phyloP scores from a whole-genome alignment of 371 early-diverging fungal genomes.

The Zychaea mexicana region DNA sequence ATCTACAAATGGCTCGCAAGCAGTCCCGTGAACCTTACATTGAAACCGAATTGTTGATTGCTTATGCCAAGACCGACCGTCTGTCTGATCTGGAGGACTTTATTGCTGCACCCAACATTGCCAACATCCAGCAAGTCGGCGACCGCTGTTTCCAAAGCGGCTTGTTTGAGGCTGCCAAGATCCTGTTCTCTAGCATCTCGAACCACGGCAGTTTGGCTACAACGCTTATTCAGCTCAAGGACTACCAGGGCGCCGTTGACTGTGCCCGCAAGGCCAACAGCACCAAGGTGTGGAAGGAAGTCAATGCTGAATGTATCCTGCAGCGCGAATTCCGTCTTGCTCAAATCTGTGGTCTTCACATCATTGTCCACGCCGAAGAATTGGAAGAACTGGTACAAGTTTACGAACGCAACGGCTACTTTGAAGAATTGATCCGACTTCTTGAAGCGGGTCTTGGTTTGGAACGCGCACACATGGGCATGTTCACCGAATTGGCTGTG shows the following conservation, averaged over 20 bases:
- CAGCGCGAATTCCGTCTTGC: conserved; percentile 94
- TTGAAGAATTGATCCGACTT: conserved; percentile 87
- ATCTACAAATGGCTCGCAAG: conserved; percentile 92
- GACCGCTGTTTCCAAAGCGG: conserved; percentile 93
- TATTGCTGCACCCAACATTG: conserved; percentile 89
- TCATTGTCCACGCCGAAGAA: conserved; percentile 97
- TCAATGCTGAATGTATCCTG: conserved; percentile 92
- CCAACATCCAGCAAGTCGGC: conserved; percentile 89
- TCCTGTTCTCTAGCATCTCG: conserved; percentile 89
- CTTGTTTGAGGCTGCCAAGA: conserved; percentile 94
- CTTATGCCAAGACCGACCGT: conserved; percentile 92
- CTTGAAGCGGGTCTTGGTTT: conserved; percentile 93
- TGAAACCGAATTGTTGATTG: conserved; percentile 93
- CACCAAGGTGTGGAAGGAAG: conserved; percentile 97
- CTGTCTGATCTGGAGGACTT: conserved; percentile 93
- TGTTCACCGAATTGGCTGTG: conserved; percentile 98
- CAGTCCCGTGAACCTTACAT: conserved; percentile 90
- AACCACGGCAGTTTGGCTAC: conserved; percentile 96
- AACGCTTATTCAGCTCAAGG: conserved; percentile 92
- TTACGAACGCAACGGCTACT: conserved; percentile 88
- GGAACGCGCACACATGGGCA: conserved; percentile 98
- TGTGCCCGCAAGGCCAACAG: conserved; percentile 97
- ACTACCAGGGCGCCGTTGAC: conserved; percentile 96
- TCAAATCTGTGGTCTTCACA: conserved; percentile 95
- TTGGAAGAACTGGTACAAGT: conserved; percentile 83